Conservation (phyloP, 2,329 filamentous ascomycete genomes). For the Ilyonectria sp. region DNA sequence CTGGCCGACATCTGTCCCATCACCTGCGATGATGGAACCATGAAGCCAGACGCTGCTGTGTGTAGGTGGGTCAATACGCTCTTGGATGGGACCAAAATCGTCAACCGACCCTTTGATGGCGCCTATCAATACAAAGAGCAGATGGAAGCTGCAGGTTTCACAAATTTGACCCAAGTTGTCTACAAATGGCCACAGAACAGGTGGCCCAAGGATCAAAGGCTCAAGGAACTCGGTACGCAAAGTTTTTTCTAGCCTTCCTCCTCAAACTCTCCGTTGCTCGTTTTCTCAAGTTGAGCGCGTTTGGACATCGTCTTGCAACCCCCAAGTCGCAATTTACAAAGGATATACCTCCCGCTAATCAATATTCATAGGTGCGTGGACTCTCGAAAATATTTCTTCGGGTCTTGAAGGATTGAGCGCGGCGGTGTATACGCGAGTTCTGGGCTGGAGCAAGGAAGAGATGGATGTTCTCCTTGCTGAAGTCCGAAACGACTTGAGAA, state of each 20-base stretch:
- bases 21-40: constrained; percentile 27
- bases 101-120: constrained; percentile 47
- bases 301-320: neutral
- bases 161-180: constrained; percentile 61
- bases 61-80: constrained; percentile 43
- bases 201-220: constrained; percentile 64
- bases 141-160: constrained; percentile 66
- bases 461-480: constrained; percentile 43
- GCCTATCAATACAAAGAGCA: constrained; percentile 46
- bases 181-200: constrained; percentile 64
- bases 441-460: constrained; percentile 47
- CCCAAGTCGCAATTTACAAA: neutral
- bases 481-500: constrained; percentile 46
- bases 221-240: constrained; percentile 60
- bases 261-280: neutral
- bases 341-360: neutral
- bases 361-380: constrained; percentile 48
- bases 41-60: constrained; percentile 37
- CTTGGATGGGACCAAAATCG: constrained; percentile 41
- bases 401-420: constrained; percentile 49
- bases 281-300: neutral
- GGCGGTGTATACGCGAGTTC: constrained; percentile 47
- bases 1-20: constrained; percentile 40
- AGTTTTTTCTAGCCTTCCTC: neutral
- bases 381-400: constrained; percentile 37